Conservation (phyloP, 768 basidiomycete species). For the Neoboletus magnificus region DNA sequence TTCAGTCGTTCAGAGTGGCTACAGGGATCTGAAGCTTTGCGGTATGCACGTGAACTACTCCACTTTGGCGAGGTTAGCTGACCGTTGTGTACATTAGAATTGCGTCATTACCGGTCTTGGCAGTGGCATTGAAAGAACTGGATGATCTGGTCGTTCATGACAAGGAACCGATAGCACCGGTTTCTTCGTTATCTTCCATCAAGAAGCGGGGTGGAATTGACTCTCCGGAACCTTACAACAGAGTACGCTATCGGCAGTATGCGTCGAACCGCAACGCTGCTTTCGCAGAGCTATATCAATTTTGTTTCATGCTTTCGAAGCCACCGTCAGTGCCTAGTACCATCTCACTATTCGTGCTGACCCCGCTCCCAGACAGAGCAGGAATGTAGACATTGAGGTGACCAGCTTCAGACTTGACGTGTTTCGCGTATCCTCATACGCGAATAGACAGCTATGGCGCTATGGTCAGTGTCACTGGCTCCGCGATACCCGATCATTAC, state of each 20-base stretch:
- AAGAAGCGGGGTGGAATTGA: constrained; percentile 31
- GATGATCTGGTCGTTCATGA: constrained; percentile 56
- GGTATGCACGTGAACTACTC: constrained; percentile 34
- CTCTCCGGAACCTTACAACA: constrained; percentile 51
- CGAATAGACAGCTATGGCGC: constrained; percentile 59
- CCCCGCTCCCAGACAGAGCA: constrained; percentile 47
- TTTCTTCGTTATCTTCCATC: constrained; percentile 19
- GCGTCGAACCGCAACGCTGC: constrained; percentile 46
- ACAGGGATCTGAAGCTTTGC: constrained; percentile 46
- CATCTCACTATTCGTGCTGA: constrained; percentile 2
- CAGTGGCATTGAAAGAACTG: constrained; percentile 54
- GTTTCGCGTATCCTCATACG: background rate
- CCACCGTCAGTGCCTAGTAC: constrained; percentile 52
- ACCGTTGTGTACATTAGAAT: constrained; percentile 38
- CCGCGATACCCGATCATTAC: constrained; percentile 62
- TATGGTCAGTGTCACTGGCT: constrained; percentile 74
- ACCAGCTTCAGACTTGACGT: constrained; percentile 9
- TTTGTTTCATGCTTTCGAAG: constrained; percentile 69
- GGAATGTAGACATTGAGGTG: constrained; percentile 83
- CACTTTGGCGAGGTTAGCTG: background rate
- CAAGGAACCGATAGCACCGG: constrained; percentile 36
- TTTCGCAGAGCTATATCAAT: constrained; percentile 66
- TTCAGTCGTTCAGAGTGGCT: constrained; percentile 69
- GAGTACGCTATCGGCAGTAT: constrained; percentile 47
- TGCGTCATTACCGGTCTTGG: constrained; percentile 47